phyloP scores from a whole-genome alignment of 345 rosid species.

The Mallotus nudiflorus region DNA sequence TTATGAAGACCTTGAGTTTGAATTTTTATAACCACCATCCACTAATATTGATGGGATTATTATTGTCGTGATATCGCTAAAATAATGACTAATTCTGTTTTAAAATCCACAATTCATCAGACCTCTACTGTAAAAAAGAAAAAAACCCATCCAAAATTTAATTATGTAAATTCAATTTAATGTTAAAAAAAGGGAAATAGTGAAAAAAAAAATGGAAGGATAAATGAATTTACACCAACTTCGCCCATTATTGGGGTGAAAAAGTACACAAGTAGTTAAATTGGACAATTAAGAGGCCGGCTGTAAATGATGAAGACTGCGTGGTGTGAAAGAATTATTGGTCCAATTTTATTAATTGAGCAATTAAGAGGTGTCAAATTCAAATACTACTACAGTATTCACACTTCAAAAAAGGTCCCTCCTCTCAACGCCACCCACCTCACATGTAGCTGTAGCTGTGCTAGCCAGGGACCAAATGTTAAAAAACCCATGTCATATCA shows the following conservation, averaged over 20 bases:
- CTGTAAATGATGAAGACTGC: conserved; percentile 22
- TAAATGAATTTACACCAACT: background rate
- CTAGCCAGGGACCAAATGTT: conserved; percentile 11
- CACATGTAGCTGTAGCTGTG: too few relatives aligned
- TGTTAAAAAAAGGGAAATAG: too few relatives aligned
- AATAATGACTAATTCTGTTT: too few relatives aligned
- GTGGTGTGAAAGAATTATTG: conserved; percentile 13
- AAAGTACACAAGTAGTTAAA: conserved; percentile 25
- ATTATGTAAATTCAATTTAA: too few relatives aligned
- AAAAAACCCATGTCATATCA: background rate
- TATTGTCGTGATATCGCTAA: too few relatives aligned
- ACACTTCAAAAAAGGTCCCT: background rate
- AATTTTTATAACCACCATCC: too few relatives aligned
- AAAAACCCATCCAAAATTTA: too few relatives aligned
- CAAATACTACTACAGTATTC: too few relatives aligned
- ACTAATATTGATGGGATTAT: too few relatives aligned
- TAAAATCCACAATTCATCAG: too few relatives aligned
- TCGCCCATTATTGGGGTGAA: background rate
- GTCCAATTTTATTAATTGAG: conserved; percentile 23
- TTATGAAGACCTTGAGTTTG: too few relatives aligned
- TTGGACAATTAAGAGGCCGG: conserved; percentile 19
- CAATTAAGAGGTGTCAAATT: conserved; percentile 22
- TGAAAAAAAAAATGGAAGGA: background rate
- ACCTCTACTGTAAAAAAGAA: too few relatives aligned
- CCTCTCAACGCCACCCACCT: background rate